Evolutionary conservation across 257 asterid species (phyloP).

Genomic region (Nemophila menziesii): DNA sequence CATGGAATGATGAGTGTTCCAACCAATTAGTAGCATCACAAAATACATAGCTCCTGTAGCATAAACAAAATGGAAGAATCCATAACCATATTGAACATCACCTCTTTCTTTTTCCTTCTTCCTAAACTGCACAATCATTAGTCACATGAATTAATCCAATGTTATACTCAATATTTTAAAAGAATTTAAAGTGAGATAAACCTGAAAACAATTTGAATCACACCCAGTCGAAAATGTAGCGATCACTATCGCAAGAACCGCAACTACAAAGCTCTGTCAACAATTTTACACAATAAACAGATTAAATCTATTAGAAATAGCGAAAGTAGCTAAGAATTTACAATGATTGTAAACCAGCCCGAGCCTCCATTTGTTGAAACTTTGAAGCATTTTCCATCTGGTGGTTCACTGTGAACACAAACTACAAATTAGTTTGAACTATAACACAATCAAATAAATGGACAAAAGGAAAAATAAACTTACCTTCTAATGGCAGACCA

Average conservation of each 20-base stretch:
- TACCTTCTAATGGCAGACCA: slow-evolving; percentile 52
- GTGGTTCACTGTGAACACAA: slow-evolving; percentile 29
- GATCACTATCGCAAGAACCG: slow-evolving; percentile 35
- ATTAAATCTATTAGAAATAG: neutral
- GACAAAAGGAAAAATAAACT: neutral
- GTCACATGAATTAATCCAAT: slow-evolving; percentile 5
- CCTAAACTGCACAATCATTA: slow-evolving; percentile 21
- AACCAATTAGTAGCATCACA: slow-evolving; percentile 42
- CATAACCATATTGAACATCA: slow-evolving; percentile 38
- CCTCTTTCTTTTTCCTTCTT: slow-evolving; percentile 31
- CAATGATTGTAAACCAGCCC: slow-evolving; percentile 44
- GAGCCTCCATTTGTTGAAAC: slow-evolving; percentile 27
- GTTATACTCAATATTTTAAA: neutral
- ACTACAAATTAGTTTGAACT: neutral
- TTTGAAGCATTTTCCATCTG: slow-evolving; percentile 31
- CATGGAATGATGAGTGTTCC: slow-evolving; percentile 46
- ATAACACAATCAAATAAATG: neutral
- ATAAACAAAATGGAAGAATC: slow-evolving; percentile 41
- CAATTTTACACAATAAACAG: slow-evolving; percentile 5
- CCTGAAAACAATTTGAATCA: slow-evolving; percentile 48
- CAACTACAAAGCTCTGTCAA: slow-evolving; percentile 42
- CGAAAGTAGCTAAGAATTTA: slow-evolving; percentile 12
- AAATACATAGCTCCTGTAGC: slow-evolving; percentile 53
- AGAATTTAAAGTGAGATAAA: slow-evolving; percentile 6
- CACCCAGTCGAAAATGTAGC: slow-evolving; percentile 48